Evolutionary conservation across 1,139 yeast genomes (phyloP), one percentile per base, ranked within the genome.

Genomic region (Pichia norvegensis): DNA sequence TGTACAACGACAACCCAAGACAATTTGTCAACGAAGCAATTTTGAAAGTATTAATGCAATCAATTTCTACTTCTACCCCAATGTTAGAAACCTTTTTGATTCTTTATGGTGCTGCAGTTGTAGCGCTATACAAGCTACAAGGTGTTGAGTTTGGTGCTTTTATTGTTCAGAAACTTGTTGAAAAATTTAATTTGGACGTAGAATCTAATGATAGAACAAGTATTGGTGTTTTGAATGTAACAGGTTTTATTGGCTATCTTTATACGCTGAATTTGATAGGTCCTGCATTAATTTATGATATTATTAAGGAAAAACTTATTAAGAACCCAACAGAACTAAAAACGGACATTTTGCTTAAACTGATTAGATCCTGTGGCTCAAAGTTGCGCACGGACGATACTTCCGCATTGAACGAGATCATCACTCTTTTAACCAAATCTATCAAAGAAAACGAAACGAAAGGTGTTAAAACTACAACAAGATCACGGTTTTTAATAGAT

Each of bases 131-230:
- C 65, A 74, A 85, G 51, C 59, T 80, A 10, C 84, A 85, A 59
- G 98, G 98, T 19, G 78, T 82, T 33, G 96, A 87, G 52, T 85
- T 88, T 64, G 97, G 96, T 46, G 98, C 97, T 0, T 78, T 71
- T 55, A 83, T 88, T 53, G 71, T 90, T 33, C 98, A 94, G 61
- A 72, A 78, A 0, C 63, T 86, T 45, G 84, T 90, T 27, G 96
- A 86, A 55, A 72, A 69, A 47, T 79, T 79, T 62, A 57, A 53
- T 23, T 62, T 62, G 48, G 60, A 68, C 38, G 54, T 58, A 33
- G 57, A 61, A 31, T 54, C 62, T 17, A 48, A 56, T 0, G 36
- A 22, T 2, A 53, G 59, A 6, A 56, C 59, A 16, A 69, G 72
- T 1, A 85, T 81, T 56, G 82, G 80, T 54, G 74, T 84, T 1